Evolutionary conservation across 2,329 filamentous ascomycete genomes (phyloP).

Genomic region (Nigrograna mackinnonii): DNA sequence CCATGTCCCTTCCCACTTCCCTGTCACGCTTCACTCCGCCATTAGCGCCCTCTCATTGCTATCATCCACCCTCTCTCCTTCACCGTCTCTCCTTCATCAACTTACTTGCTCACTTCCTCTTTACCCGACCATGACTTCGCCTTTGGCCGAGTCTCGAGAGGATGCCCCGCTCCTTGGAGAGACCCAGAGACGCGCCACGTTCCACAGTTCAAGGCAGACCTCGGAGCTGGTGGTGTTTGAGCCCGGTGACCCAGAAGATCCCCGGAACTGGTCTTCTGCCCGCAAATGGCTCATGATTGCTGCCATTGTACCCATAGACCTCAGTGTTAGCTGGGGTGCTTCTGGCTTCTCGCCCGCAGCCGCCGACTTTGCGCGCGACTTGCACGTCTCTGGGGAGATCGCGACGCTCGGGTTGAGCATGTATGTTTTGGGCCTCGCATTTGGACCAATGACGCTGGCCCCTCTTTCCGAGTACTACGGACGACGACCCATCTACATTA

Average conservation of each 20-base stretch:
- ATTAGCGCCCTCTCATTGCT: too few species aligned
- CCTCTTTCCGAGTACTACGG: constrained; percentile 46
- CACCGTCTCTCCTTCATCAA: too few species aligned
- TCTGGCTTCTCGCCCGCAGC: constrained; percentile 52
- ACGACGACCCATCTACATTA: constrained; percentile 47
- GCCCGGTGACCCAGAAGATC: constrained; percentile 29
- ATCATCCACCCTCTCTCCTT: too few species aligned
- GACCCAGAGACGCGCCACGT: too few species aligned
- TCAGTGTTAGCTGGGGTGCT: constrained; percentile 47
- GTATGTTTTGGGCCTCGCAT: constrained; percentile 52
- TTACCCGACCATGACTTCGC: too few species aligned
- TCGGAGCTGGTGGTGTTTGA: constrained; percentile 11
- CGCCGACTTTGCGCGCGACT: constrained; percentile 46
- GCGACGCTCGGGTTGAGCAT: constrained; percentile 51
- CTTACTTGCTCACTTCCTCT: too few species aligned
- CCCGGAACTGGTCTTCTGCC: constrained; percentile 35
- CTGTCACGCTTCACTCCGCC: too few species aligned
- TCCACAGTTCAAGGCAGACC: background rate
- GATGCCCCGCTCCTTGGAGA: too few species aligned
- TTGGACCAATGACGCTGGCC: constrained; percentile 41
- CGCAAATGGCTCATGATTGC: constrained; percentile 42
- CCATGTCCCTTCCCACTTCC: too few species aligned
- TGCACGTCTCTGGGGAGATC: constrained; percentile 44
- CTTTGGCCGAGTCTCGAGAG: too few species aligned
- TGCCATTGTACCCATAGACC: constrained; percentile 39